Conservation (phyloP, 139 green algal genomes). For the Ettlia oleoabundans region DNA sequence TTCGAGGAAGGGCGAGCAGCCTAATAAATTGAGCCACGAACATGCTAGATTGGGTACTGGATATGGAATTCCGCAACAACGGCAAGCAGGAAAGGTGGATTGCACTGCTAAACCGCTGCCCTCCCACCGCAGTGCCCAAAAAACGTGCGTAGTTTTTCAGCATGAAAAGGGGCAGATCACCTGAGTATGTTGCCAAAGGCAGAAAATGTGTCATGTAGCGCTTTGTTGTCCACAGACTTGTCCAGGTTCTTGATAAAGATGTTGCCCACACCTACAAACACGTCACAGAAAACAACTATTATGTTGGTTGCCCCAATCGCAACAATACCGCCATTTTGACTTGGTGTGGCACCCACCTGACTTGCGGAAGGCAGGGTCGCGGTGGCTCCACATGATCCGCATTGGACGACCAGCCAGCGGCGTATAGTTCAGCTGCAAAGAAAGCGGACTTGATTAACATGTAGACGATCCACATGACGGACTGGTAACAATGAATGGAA, state of each 20-base stretch:
- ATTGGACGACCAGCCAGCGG: conserved; percentile 87
- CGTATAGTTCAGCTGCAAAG: conserved; percentile 87
- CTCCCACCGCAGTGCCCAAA: not conserved
- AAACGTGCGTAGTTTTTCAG: too few species aligned
- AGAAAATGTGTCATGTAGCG: conserved; percentile 94
- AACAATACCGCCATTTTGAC: not conserved
- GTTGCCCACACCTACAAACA: conserved; percentile 77
- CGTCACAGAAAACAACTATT: not conserved
- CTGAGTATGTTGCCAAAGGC: conserved; percentile 92
- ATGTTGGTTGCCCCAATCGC: not conserved
- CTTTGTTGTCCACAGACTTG: conserved; percentile 91
- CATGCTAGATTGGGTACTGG: too few species aligned
- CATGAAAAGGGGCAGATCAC: not conserved
- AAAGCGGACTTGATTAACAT: too few species aligned
- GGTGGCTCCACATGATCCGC: conserved; percentile 95
- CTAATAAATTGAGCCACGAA: too few species aligned
- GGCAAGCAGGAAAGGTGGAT: too few species aligned
- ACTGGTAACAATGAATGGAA: too few species aligned
- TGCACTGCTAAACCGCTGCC: too few species aligned
- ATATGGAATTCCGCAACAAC: too few species aligned
- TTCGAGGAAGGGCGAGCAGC: not conserved
- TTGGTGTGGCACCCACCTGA: conserved; percentile 33
- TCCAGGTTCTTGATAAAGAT: conserved; percentile 99
- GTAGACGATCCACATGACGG: too few species aligned
- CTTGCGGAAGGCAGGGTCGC: conserved; percentile 80